Percentiles rank a stretch among this genome's conserved stretches.
phyloP scores from a whole-genome alignment of 192 early-diverging fungal species.

The Coemansia erecta region DNA sequence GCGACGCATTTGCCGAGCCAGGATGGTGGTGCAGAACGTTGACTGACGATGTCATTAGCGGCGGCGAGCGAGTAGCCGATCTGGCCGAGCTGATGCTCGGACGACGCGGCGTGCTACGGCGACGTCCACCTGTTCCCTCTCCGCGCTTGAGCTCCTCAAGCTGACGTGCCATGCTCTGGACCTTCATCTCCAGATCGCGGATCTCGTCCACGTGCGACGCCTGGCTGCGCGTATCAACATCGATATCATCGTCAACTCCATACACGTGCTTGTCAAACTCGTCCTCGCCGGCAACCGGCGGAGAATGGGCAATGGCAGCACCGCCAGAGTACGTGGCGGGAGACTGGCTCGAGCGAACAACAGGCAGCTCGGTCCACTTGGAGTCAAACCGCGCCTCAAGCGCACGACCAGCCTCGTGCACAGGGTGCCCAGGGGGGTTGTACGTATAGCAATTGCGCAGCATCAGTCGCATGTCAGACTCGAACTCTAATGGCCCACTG shows the following conservation, averaged over 20 bases:
- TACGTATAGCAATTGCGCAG: conserved; percentile 84
- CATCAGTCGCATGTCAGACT: conserved; percentile 76
- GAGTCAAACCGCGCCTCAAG: conserved; percentile 77
- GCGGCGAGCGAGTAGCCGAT: conserved; percentile 42
- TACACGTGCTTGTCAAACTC: conserved; percentile 53
- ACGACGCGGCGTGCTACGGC: conserved; percentile 41
- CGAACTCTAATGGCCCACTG: conserved; percentile 62
- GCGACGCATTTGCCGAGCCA: conserved; percentile 20
- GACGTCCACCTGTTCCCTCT: conserved; percentile 20
- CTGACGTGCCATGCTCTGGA: conserved; percentile 50
- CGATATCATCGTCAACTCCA: conserved; percentile 43
- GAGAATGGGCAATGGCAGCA: conserved; percentile 37
- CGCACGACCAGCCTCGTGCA: conserved; percentile 68
- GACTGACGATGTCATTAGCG: conserved; percentile 31
- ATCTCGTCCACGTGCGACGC: conserved; percentile 41
- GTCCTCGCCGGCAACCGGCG: conserved; percentile 45
- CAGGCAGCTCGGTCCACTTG: conserved; percentile 65
- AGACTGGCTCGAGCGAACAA: conserved; percentile 28
- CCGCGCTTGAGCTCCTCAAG: conserved; percentile 49
- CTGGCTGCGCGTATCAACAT: conserved; percentile 39
- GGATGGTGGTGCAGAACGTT: conserved; percentile 19
- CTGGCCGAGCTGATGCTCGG: conserved; percentile 50
- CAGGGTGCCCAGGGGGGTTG: conserved; percentile 66
- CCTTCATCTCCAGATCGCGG: conserved; percentile 48
- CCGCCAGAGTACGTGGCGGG: conserved; percentile 25